phyloP scores from a whole-genome alignment of 2,329 filamentous ascomycete species.

The Ambrosiella beaveri region DNA sequence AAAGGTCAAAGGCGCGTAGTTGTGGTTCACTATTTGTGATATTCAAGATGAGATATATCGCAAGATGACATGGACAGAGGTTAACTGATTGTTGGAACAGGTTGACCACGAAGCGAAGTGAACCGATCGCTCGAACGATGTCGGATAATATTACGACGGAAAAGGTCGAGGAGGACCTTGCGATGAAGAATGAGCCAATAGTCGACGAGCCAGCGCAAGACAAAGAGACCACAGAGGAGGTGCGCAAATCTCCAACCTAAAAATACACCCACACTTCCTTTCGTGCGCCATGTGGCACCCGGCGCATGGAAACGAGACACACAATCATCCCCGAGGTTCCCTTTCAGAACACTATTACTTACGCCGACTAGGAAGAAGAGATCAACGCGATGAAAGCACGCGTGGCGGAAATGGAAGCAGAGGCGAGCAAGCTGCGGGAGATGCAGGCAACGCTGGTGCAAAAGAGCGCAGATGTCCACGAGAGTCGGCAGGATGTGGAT shows the following conservation, averaged over 20 bases:
- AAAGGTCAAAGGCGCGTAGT: too few relatives aligned
- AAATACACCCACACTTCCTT: background rate
- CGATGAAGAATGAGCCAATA: too few relatives aligned
- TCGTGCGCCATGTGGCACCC: background rate
- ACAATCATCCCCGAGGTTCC: background rate
- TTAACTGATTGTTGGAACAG: too few relatives aligned
- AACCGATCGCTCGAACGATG: too few relatives aligned
- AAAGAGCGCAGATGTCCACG: slow-evolving; percentile 63
- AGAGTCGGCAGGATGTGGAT: slow-evolving; percentile 93
- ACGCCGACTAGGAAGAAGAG: slow-evolving; percentile 40
- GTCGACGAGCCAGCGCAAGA: too few relatives aligned
- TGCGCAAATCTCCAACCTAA: background rate
- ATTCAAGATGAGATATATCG: too few relatives aligned
- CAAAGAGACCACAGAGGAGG: background rate
- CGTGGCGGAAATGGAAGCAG: slow-evolving; percentile 80
- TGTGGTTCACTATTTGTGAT: too few relatives aligned
- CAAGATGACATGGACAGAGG: too few relatives aligned
- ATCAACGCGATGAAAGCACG: slow-evolving; percentile 75
- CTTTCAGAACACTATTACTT: background rate
- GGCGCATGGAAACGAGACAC: background rate
- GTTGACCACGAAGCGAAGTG: too few relatives aligned
- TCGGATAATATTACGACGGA: too few relatives aligned
- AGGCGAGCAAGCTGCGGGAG: slow-evolving; percentile 69
- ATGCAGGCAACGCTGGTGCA: slow-evolving; percentile 79
- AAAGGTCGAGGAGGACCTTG: too few relatives aligned